Evolutionary conservation across 2,329 filamentous ascomycete genomes (phyloP), one percentile per base, ranked within the genome.

Genomic region (Fusarium sp.): DNA sequence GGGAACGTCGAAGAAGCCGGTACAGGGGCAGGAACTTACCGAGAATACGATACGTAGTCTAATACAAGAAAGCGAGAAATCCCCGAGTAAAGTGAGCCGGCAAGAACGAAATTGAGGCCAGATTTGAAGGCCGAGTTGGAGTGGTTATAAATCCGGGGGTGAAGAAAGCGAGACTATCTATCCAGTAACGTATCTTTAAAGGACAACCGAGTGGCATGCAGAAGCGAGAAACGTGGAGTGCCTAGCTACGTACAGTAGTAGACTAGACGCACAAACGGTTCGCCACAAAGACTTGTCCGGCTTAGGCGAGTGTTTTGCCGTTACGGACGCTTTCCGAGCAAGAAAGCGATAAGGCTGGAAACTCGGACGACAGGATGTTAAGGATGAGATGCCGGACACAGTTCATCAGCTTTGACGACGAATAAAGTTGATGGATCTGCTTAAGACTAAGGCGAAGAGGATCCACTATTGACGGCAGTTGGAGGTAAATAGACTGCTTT

Each of bases 311-410:
- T n/a, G 41, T 30, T 49, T 47, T 63, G 50, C 58, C 58, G 43
- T 66, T 55, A 69, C 71, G 69, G 71, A 71, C 47, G 70, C 61
- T 63, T 64, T 60, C 71, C 71, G 70, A 74, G 56, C 41, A 60
- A 48, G 24, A 55, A 45, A 55, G 50, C 53, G 51, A 40, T 54
- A 46, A 65, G 48, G 39, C 30, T 68, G 54, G 54, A 49, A 39
- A 44, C 59, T 73, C 72, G 75, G 74, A 67, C 72, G 72, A 75
- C 72, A 46, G 72, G 72, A 76, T 74, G 74, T 71, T 64, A 45
- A 66, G 51, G 59, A 59, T 60, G 55, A 56, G 58, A 60, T 65
- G 33, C 55, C 51, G 70, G 49, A 52, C 41, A 51, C 65, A 64
- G 50, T 67, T 52, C 62, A 66, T 52, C 62, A 66, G 50, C 68